Evolutionary conservation across 305 asterid genomes (phyloP).

Genomic region (Petunia hybrid): DNA sequence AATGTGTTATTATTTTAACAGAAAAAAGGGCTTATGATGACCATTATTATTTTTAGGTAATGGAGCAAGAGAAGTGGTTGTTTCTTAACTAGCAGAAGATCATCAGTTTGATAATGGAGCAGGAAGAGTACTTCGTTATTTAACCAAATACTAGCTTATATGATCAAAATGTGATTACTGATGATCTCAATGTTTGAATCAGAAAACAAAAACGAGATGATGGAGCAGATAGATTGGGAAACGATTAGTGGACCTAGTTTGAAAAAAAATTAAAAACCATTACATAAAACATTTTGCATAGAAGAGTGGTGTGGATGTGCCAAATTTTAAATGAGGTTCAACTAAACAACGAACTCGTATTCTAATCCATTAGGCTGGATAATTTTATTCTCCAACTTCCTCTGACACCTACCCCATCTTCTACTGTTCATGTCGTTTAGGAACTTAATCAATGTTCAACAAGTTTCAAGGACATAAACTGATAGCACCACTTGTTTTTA

Average conservation of each 20-base stretch:
- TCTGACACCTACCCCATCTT: conserved; percentile 21
- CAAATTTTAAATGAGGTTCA: conserved; percentile 42
- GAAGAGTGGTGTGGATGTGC: conserved; percentile 17
- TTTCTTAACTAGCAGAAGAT: conserved; percentile 35
- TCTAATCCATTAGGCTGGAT: conserved; percentile 60
- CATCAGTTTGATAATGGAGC: conserved; percentile 19
- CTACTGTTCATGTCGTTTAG: too few species aligned
- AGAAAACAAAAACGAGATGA: conserved; percentile 35
- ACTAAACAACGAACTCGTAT: conserved; percentile 45
- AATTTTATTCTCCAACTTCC: conserved; percentile 18
- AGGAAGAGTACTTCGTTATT: conserved; percentile 18
- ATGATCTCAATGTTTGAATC: conserved; percentile 38
- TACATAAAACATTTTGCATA: not conserved
- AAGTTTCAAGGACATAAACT: not conserved
- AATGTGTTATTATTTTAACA: not conserved
- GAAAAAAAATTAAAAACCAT: not conserved
- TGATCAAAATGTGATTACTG: not conserved
- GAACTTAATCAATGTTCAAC: too few species aligned
- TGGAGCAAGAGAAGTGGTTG: conserved; percentile 70
- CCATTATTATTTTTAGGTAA: conserved; percentile 37
- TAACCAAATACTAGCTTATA: not conserved
- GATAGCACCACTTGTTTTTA: not conserved
- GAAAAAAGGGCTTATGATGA: conserved; percentile 21
- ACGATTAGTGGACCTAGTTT: not conserved
- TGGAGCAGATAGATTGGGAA: conserved; percentile 52